These are phyloP conservation scores for Nannizziopsis barbatae DNA, from an alignment of 2,329 filamentous ascomycete genomes.

Conservation along the genomic window DNA sequence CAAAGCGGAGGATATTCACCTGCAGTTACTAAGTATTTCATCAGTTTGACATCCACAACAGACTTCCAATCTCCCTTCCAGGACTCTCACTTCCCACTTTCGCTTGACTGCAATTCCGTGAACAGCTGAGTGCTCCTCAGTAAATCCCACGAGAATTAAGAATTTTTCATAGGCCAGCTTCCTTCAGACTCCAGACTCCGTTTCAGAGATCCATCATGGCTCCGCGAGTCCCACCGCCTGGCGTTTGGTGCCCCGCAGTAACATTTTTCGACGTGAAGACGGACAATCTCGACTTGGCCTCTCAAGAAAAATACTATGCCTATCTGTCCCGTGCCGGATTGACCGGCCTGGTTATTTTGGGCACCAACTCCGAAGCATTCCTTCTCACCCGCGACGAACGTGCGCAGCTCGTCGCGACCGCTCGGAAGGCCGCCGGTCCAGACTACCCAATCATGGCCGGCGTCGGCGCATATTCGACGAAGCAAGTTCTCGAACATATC, in stretches of 20 bases:
- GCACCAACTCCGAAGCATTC: slow-evolving; percentile 48
- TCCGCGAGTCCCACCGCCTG: slow-evolving; percentile 23
- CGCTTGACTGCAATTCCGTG: too few species aligned
- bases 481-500: slow-evolving; percentile 51
- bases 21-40: too few species aligned
- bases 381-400: slow-evolving; percentile 51
- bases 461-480: slow-evolving; percentile 53
- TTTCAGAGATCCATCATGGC: slow-evolving; percentile 9
- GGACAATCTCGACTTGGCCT: slow-evolving; percentile 39
- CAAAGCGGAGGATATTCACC: too few species aligned
- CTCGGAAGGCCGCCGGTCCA: slow-evolving; percentile 43
- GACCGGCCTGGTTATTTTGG: slow-evolving; percentile 43
- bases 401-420: slow-evolving; percentile 44
- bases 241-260: slow-evolving; percentile 44
- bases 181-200: background rate
- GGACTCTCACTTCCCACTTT: too few species aligned
- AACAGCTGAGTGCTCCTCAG: too few species aligned
- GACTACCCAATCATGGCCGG: slow-evolving; percentile 52
- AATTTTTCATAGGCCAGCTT: too few species aligned
- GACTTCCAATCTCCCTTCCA: too few species aligned
- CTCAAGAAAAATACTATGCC: slow-evolving; percentile 43
- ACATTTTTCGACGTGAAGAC: slow-evolving; percentile 44
- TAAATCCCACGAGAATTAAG: too few species aligned
- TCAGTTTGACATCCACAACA: too few species aligned
- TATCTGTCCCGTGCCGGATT: slow-evolving; percentile 43